Evolutionary conservation across 225 moss, liverwort and hornwort species (phyloP).

Genomic region (Sphagnum tenellum): DNA sequence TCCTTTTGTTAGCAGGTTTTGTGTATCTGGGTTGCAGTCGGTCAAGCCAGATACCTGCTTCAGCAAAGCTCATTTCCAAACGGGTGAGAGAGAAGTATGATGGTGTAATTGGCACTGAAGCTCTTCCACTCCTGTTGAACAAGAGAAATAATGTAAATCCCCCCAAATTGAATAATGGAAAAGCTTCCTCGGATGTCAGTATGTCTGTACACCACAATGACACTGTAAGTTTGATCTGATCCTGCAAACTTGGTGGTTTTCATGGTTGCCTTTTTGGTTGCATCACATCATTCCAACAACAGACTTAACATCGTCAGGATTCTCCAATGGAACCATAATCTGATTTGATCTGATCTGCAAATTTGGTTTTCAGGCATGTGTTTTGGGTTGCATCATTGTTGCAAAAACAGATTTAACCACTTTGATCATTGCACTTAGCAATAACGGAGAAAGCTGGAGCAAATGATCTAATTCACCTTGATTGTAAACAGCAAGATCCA

Average conservation of each 20-base stretch:
- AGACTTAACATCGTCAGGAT: no score
- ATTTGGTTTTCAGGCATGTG: no score
- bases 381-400: no score
- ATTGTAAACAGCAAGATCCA: slow-evolving; percentile 18
- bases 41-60: slow-evolving; percentile 4
- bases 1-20: slow-evolving; percentile 56
- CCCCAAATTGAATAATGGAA: slow-evolving; percentile 18
- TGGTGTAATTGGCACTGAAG: slow-evolving; percentile 30
- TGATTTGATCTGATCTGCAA: no score
- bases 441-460: no score
- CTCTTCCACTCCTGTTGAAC: slow-evolving; percentile 30
- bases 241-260: neutral
- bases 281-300: neutral
- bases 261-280: slow-evolving; percentile 1
- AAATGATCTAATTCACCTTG: no score
- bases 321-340: no score
- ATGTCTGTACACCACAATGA: neutral
- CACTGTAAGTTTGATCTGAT: slow-evolving; percentile 1
- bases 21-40: slow-evolving; percentile 50
- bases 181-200: neutral
- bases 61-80: no score
- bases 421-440: no score
- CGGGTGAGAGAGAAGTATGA: slow-evolving; percentile 5
- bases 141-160: slow-evolving; percentile 14
- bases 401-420: no score